Evolutionary conservation across 164 flowering plant genomes (phyloP).

Genomic region (Paratinospora sagittata): DNA sequence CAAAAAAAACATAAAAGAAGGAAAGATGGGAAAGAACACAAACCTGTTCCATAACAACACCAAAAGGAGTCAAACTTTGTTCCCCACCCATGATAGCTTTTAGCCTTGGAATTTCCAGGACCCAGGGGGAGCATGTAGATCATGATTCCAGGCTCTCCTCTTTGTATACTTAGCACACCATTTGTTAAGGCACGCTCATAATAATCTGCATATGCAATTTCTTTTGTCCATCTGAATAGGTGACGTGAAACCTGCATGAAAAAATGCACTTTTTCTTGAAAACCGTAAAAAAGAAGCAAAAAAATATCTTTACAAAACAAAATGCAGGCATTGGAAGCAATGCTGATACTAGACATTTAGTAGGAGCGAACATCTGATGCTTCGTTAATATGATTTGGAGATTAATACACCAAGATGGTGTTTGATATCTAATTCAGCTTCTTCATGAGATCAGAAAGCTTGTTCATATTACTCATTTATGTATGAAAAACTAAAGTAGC

Average conservation of each 20-base stretch:
- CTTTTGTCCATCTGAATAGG: slow-evolving; percentile 93
- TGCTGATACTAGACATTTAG: too few species aligned
- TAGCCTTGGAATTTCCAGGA: slow-evolving; percentile 67
- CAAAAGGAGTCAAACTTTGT: slow-evolving; percentile 61
- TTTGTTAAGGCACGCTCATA: slow-evolving; percentile 91
- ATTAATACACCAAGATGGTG: too few species aligned
- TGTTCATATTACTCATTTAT: too few species aligned
- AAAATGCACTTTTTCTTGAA: background rate
- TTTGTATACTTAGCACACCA: slow-evolving; percentile 85
- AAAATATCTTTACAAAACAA: background rate
- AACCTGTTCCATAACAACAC: slow-evolving; percentile 99
- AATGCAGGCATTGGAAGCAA: too few species aligned
- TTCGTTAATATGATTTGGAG: too few species aligned
- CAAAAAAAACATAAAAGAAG: background rate
- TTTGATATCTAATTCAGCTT: too few species aligned
- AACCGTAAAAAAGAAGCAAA: too few species aligned
- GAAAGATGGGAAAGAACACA: background rate
- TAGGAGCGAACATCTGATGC: too few species aligned
- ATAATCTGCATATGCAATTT: slow-evolving; percentile 81
- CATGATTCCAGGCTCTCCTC: slow-evolving; percentile 93
- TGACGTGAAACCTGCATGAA: slow-evolving; percentile 64
- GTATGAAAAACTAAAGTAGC: too few species aligned
- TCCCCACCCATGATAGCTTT: slow-evolving; percentile 80
- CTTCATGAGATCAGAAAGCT: too few species aligned
- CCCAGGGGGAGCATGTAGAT: slow-evolving; percentile 90